Conservation (phyloP, 495 filamentous ascomycete species). For the Neurospora sp. region DNA sequence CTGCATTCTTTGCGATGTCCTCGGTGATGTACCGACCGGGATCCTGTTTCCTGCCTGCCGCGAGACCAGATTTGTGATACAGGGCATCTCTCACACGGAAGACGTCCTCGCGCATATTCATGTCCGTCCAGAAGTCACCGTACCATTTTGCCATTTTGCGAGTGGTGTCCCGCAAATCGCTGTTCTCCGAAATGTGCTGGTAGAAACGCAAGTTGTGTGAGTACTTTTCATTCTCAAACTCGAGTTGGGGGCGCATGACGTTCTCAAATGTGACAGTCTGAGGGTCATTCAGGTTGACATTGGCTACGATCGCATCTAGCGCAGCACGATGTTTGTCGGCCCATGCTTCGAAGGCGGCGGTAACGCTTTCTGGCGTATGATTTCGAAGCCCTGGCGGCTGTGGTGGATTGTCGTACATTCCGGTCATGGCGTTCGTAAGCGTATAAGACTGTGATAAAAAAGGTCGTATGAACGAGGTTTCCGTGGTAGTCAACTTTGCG, state of each 20-base stretch:
- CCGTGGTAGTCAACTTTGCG: background rate
- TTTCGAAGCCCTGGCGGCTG: slow-evolving; percentile 81
- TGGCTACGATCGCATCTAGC: slow-evolving; percentile 64
- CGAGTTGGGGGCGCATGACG: slow-evolving; percentile 51
- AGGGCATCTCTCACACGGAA: slow-evolving; percentile 48
- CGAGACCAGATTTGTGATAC: slow-evolving; percentile 34
- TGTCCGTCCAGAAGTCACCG: slow-evolving; percentile 50
- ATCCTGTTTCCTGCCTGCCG: slow-evolving; percentile 27
- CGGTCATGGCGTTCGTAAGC: slow-evolving; percentile 17
- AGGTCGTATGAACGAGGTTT: background rate
- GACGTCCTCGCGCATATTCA: slow-evolving; percentile 51
- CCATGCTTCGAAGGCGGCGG: slow-evolving; percentile 65
- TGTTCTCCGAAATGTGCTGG: slow-evolving; percentile 64
- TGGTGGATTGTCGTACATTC: slow-evolving; percentile 58
- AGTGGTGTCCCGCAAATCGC: slow-evolving; percentile 55
- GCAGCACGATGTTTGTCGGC: slow-evolving; percentile 58
- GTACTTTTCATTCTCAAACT: slow-evolving; percentile 55
- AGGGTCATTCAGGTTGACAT: slow-evolving; percentile 42
- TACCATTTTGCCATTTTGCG: slow-evolving; percentile 51
- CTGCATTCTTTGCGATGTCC: slow-evolving; percentile 18
- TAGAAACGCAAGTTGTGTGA: slow-evolving; percentile 63
- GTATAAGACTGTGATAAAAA: slow-evolving; percentile 6
- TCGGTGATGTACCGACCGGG: slow-evolving; percentile 23
- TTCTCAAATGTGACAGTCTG: slow-evolving; percentile 54
- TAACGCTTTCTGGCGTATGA: slow-evolving; percentile 64